Conservation (phyloP, 768 basidiomycete species). For the Arthromyces matolae region DNA sequence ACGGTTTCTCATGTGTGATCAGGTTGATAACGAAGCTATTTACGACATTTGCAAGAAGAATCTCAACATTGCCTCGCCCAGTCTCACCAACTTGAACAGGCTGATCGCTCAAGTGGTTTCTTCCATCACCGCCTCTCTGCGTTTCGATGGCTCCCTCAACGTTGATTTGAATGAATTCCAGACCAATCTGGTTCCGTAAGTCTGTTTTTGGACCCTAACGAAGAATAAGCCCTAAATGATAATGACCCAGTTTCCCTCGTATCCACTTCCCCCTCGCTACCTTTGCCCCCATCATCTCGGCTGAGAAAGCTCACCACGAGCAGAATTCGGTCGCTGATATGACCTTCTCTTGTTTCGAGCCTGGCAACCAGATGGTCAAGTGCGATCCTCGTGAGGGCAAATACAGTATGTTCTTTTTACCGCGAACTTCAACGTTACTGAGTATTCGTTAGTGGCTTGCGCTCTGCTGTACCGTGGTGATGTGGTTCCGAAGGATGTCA, state of each 20-base stretch:
- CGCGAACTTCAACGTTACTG: conserved; percentile 4
- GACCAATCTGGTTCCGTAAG: conserved; percentile 96
- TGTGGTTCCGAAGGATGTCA: conserved; percentile 94
- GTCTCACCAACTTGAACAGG: conserved; percentile 92
- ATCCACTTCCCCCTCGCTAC: conserved; percentile 99
- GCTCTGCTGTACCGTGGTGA: conserved; percentile 93
- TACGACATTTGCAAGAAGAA: conserved; percentile 99
- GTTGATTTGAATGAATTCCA: conserved; percentile 99
- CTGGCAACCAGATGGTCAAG: conserved; percentile 92
- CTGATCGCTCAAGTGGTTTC: conserved; percentile 99
- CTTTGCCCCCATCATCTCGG: conserved; percentile 90
- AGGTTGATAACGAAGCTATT: conserved; percentile 88
- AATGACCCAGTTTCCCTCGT: conserved; percentile 74
- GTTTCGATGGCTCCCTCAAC: conserved; percentile 96
- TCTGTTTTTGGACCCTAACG: conserved; percentile 57
- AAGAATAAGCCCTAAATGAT: conserved; percentile 63
- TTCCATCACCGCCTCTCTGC: conserved; percentile 93
- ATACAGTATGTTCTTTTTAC: conserved; percentile 67
- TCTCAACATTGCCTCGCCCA: conserved; percentile 78
- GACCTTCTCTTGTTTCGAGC: conserved; percentile 98
- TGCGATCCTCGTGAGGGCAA: conserved; percentile 98
- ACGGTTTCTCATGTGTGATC: conserved; percentile 6
- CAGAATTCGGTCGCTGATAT: conserved; percentile 97
- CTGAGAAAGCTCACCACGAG: conserved; percentile 94
- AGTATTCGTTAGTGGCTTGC: conserved; percentile 69